Evolutionary conservation across 352 stramenopile genomes (phyloP), one percentile per base, ranked within the genome.

Genomic region (Phytophthora gonapodyides): DNA sequence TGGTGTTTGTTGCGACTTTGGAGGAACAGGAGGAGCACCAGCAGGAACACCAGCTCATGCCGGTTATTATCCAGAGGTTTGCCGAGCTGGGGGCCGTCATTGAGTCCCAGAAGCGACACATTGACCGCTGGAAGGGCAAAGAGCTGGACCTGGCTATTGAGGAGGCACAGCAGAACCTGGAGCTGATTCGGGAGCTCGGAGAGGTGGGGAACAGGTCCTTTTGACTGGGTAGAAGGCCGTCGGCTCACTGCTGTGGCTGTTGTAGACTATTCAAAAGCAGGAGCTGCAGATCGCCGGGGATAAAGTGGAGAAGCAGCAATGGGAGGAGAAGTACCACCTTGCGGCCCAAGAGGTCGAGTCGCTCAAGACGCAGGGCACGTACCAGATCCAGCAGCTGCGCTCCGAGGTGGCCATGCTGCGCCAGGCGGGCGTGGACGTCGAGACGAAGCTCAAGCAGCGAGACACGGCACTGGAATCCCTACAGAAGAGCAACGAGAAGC

Each of bases 121-220:
- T 92, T 33, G 83, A 94, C 51, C 80, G 78, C 19, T 94, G 85
- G 85, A 94, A 94, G 74, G 73, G 85, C 55, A 91, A 91, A 67
- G 85, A 93, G 45, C 61, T 92, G 42, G 83, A 94, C 35, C 62
- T 91, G 44, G 82, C 84, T 21, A 93, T 92, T 59, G 83, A 74
- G 11, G 85, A 92, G 43, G 62, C 73, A 1, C 75, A 91, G 46
- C 73, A 89, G 45, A 89, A 84, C 42, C 52, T 91, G 21, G 80
- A 89, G 45, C 40, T 89, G 10, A 84, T 89, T 21, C 45, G 48
- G 17, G 67, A 88, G 21, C 63, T 93, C 4, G 77, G 77, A 46
- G 59, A 77, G 50, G 81, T 91, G 55, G 16, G 17, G 35, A 17
- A 2, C 51, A 34, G 37, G 12, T 16, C 15, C 16, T 3, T 30